Evolutionary conservation across 2,329 filamentous ascomycete species (phyloP).

Genomic region (Aspergillus arachidicola): DNA sequence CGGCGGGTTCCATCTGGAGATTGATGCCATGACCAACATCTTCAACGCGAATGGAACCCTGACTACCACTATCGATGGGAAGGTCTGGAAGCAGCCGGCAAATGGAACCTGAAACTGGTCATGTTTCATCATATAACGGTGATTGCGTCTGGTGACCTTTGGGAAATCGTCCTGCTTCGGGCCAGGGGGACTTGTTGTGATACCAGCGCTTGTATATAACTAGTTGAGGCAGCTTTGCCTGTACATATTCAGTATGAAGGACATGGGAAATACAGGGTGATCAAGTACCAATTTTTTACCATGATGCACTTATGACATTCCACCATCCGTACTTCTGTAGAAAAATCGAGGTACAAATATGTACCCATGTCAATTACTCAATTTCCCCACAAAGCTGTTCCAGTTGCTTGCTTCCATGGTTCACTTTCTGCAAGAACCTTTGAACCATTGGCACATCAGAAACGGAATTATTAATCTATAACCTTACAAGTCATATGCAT

Average conservation of each 20-base stretch:
- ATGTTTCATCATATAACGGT: background rate
- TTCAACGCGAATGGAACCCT: constrained; percentile 48
- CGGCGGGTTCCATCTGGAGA: constrained; percentile 43
- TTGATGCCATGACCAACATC: constrained; percentile 43
- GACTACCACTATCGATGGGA: constrained; percentile 41
- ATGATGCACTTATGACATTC: background rate
- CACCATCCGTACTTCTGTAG: background rate
- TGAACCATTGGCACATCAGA: no score
- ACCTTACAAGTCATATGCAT: no score
- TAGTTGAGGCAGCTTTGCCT: background rate
- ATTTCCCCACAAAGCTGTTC: no score
- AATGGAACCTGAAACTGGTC: constrained; percentile 32
- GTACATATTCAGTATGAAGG: background rate
- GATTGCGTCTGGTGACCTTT: background rate
- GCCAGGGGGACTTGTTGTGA: no score
- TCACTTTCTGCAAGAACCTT: no score
- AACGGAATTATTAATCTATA: no score
- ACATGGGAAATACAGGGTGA: background rate
- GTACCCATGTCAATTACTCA: background rate
- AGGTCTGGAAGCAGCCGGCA: constrained; percentile 41
- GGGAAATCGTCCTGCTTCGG: background rate
- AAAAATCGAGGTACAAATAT: background rate
- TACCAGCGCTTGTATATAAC: background rate
- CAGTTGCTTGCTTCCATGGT: no score
- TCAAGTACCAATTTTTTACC: background rate